phyloP scores from a whole-genome alignment of 257 asterid species.

The Prunella vulgaris region DNA sequence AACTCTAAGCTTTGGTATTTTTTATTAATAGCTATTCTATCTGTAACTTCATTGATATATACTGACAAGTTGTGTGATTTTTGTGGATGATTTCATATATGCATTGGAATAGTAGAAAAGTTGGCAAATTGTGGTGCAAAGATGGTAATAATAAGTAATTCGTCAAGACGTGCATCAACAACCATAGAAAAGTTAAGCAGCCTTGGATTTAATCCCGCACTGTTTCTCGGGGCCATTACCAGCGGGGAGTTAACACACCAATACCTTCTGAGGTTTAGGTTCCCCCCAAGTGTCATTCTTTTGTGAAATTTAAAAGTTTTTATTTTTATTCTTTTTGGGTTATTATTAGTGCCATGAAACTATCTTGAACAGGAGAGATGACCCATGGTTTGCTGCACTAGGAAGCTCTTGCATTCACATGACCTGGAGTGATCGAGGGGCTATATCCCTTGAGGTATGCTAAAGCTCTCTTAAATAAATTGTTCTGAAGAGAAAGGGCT shows the following conservation, averaged over 20 bases:
- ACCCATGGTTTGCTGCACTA: constrained; percentile 79
- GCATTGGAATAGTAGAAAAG: constrained; percentile 55
- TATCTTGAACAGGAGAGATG: constrained; percentile 61
- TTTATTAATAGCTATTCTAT: neutral
- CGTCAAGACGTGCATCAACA: constrained; percentile 87
- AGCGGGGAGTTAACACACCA: constrained; percentile 93
- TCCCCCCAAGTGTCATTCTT: neutral
- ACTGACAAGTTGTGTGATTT: constrained; percentile 8
- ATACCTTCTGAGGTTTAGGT: constrained; percentile 64
- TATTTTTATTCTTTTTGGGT: too few relatives aligned
- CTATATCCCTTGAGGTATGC: constrained; percentile 88
- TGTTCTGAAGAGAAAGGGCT: neutral
- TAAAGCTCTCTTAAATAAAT: constrained; percentile 7
- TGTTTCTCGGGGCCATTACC: constrained; percentile 83
- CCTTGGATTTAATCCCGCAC: constrained; percentile 85
- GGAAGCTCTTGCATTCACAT: constrained; percentile 90
- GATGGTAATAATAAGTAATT: constrained; percentile 90
- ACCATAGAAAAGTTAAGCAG: constrained; percentile 70
- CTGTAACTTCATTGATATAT: neutral
- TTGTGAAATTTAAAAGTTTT: neutral
- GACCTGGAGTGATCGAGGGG: constrained; percentile 93
- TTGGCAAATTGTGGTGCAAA: constrained; percentile 77
- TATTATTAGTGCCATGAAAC: constrained; percentile 10
- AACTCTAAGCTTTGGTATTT: constrained; percentile 32
- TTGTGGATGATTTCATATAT: constrained; percentile 8